A percentile compares a stretch with the other conserved stretches of the same genome.
Conservation (phyloP, 73 alveolate species). For the Paramecium sexaurelia region DNA sequence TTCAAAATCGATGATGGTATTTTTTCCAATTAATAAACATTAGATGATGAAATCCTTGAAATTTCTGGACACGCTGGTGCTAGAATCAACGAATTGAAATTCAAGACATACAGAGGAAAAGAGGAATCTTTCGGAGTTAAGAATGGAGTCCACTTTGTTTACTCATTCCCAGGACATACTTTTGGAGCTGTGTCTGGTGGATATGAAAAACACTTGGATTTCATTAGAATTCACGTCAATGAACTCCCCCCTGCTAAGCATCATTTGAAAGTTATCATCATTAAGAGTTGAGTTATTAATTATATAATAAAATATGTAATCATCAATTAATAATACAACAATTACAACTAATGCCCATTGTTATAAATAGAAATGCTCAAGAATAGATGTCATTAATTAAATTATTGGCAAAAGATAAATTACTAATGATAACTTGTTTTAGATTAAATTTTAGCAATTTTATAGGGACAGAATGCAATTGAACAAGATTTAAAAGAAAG, state of each 20-base stretch:
- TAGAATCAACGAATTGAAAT: constrained; percentile 37
- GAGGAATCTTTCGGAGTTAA: constrained; percentile 26
- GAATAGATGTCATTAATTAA: not conserved
- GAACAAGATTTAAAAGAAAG: constrained; percentile 5
- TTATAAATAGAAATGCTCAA: not conserved
- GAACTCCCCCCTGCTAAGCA: constrained; percentile 20
- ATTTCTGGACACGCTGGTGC: constrained; percentile 40
- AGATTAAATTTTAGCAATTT: not conserved
- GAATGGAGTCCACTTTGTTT: constrained; percentile 41
- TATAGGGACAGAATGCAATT: constrained; percentile 29
- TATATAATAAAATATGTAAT: not conserved
- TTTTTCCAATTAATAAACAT: not conserved
- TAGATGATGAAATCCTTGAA: constrained; percentile 52
- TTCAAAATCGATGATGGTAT: constrained; percentile 41
- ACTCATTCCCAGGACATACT: constrained; percentile 51
- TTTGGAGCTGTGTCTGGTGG: constrained; percentile 56
- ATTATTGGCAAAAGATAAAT: not conserved
- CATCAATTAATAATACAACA: not conserved
- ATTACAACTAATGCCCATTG: not conserved
- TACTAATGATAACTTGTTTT: not conserved
- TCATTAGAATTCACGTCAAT: not conserved
- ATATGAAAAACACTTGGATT: constrained; percentile 22
- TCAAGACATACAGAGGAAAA: constrained; percentile 32
- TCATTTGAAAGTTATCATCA: constrained; percentile 14
- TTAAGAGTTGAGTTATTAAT: constrained; percentile 1